Percentiles rank a stretch among this genome's conserved stretches.
These are phyloP conservation scores for Globisporangium alternatum DNA, from an alignment of 352 stramenopile genomes.

Conservation along the genomic window DNA sequence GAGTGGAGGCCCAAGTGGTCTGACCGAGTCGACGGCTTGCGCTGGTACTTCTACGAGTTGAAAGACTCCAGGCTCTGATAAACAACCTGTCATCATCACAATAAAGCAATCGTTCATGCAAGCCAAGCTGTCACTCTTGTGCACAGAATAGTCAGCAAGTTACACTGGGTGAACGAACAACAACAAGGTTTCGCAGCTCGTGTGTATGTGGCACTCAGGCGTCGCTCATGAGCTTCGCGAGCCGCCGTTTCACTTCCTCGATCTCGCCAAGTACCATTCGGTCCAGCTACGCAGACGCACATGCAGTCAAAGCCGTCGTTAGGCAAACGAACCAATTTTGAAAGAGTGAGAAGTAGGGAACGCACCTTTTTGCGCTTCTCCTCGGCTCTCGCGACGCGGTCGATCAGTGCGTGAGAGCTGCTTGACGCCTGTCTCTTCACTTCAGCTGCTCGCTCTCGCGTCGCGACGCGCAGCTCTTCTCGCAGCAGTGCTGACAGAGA, in stretches of 20 bases:
- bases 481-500: slow-evolving; percentile 38
- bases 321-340: not conserved
- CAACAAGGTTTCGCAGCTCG: not conserved
- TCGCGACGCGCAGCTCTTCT: slow-evolving; percentile 27
- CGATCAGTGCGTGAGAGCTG: slow-evolving; percentile 35
- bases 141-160: not conserved
- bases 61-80: slow-evolving; percentile 7
- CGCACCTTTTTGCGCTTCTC: slow-evolving; percentile 63
- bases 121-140: not conserved
- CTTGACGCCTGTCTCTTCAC: not conserved
- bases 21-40: slow-evolving; percentile 44
- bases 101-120: not conserved
- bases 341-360: not conserved
- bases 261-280: slow-evolving; percentile 57
- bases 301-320: not conserved
- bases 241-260: slow-evolving; percentile 60
- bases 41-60: slow-evolving; percentile 81
- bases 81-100: not conserved
- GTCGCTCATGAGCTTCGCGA: slow-evolving; percentile 42
- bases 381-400: slow-evolving; percentile 41
- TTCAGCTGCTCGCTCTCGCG: slow-evolving; percentile 11
- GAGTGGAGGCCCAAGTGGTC: slow-evolving; percentile 61
- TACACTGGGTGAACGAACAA: not conserved
- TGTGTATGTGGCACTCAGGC: slow-evolving; percentile 10
- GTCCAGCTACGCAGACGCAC: slow-evolving; percentile 37